These are phyloP conservation scores for Plantago coronopus DNA, from an alignment of 305 asterid genomes.

Conservation along the genomic window DNA sequence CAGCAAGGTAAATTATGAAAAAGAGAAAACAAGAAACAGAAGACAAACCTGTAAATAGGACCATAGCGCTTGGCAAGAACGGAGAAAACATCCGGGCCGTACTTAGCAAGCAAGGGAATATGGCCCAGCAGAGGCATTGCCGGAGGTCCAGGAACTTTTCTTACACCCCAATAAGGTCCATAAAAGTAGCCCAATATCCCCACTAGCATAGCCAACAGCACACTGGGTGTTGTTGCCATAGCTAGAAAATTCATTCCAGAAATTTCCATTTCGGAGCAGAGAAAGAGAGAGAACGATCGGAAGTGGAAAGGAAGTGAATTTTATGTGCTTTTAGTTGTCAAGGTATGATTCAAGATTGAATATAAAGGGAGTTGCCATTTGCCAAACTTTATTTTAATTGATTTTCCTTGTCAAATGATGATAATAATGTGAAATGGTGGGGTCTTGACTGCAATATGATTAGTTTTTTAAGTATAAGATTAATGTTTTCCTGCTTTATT, in stretches of 20 bases:
- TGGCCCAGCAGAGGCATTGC: slow-evolving; percentile 78
- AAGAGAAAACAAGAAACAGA: not conserved
- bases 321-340: slow-evolving; percentile 7
- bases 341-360: not conserved
- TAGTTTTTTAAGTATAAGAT: not conserved
- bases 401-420: slow-evolving; percentile 30
- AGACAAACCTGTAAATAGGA: slow-evolving; percentile 77
- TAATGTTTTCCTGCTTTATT: not conserved
- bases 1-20: not conserved
- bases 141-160: slow-evolving; percentile 90
- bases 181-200: slow-evolving; percentile 55
- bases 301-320: slow-evolving; percentile 3
- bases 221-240: slow-evolving; percentile 23
- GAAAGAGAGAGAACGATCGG: slow-evolving; percentile 12
- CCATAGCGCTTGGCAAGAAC: slow-evolving; percentile 72
- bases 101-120: slow-evolving; percentile 77
- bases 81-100: slow-evolving; percentile 87
- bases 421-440: slow-evolving; percentile 39
- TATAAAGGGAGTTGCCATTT: not conserved
- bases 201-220: slow-evolving; percentile 31
- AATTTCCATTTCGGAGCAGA: slow-evolving; percentile 26
- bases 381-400: slow-evolving; percentile 10
- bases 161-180: slow-evolving; percentile 75
- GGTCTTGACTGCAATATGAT: slow-evolving; percentile 18
- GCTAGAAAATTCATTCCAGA: slow-evolving; percentile 20